Base-by-base conservation (phyloP, 495 filamentous ascomycete species). In the Penicillium antarcticum region DNA sequence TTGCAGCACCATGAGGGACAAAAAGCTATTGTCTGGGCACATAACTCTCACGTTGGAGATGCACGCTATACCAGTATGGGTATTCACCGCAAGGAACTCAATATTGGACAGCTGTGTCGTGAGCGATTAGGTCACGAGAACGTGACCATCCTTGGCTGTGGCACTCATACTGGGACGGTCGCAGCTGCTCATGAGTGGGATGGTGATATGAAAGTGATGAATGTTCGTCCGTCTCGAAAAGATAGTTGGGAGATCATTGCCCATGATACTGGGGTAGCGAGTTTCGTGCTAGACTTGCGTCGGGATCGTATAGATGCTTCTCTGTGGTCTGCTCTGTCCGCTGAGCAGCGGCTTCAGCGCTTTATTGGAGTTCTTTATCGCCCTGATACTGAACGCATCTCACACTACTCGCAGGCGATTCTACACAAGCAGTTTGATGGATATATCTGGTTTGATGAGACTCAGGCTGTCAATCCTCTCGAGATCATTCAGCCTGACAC, bases 281-380 rank as follows among this genome's bases (percentile, higher is more conserved):
- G 65, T 34, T 83, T 82, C 48, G 51, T 72, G 18, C 59, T 81
- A 13, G 78, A 83, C 50, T 53, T 84, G 19, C 63, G 78, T n/a
- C 62, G 66, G 6, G 70, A 53, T 7, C 45, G 47, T 6, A 68
- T 72, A 41, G 58, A 74, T 44, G 50, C 62, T 13, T 49, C 60
- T 38, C 62, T 83, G 41, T 52, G 68, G 16, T 42, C 67, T 50
- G 74, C 68, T 9, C 52, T 83, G 40, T 67, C 62, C 23, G 41
- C 41, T 12, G 73, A 73, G 53, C 54, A 62, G 42, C 64, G 75
- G 14, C 60, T 80, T 6, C 67, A 83, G 65, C 57, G 81, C 6
- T 83, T 81, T 45, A 83, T 84, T 31, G 81, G 81, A 1, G 80
- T 83, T 10, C 80, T 84, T n/a, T 84, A 83, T 57, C 63, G 72